phyloP scores from a whole-genome alignment of 1,284 basidiomycete species.

The Pascua sp. region DNA sequence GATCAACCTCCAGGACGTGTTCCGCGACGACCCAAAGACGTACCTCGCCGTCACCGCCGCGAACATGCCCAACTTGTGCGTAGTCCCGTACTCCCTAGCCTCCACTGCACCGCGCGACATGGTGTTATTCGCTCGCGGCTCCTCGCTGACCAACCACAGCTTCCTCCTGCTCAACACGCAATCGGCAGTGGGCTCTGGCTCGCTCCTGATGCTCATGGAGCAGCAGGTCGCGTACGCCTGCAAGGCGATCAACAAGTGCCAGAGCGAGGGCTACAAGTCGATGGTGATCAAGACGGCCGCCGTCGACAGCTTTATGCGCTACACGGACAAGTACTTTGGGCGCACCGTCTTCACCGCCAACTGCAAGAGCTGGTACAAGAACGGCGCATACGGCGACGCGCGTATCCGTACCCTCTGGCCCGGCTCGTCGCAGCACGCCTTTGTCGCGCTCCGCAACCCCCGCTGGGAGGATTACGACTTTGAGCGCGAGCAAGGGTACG shows the following conservation, averaged over 20 bases:
- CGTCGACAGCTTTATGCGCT: conserved; percentile 31
- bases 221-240: conserved; percentile 21
- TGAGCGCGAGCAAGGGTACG: conserved; percentile 9
- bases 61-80: conserved; percentile 32
- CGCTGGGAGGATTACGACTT: conserved; percentile 42
- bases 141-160: conserved; percentile 3
- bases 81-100: background rate
- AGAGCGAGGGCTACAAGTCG: conserved; percentile 11
- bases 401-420: conserved; percentile 25
- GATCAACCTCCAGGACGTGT: conserved; percentile 35
- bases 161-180: conserved; percentile 11
- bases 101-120: too few species aligned
- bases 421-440: conserved; percentile 16
- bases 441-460: conserved; percentile 28
- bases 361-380: conserved; percentile 33
- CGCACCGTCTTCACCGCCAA: conserved; percentile 29
- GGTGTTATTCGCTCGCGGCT: too few species aligned
- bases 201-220: conserved; percentile 22
- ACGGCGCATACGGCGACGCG: conserved; percentile 11
- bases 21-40: conserved; percentile 20
- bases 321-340: conserved; percentile 29
- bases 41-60: conserved; percentile 33
- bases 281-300: conserved; percentile 29
- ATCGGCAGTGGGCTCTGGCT: conserved; percentile 9
- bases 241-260: conserved; percentile 15